Evolutionary conservation across 306 rosid species (phyloP).

Genomic region (Senna tora): DNA sequence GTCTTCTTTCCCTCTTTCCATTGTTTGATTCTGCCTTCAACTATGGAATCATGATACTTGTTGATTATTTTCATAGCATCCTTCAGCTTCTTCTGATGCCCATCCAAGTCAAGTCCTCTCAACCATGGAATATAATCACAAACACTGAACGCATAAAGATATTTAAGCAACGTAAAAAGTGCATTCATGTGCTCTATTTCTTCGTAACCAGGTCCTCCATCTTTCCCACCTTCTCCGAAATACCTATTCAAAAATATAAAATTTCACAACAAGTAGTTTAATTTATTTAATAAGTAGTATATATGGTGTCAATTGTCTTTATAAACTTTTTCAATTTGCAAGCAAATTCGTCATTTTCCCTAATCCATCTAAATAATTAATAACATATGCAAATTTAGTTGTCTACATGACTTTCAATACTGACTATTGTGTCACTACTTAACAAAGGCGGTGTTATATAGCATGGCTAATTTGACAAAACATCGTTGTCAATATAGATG

Average conservation of each 20-base stretch:
- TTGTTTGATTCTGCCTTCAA: slow-evolving; percentile 37
- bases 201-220: slow-evolving; percentile 50
- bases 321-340: too few species aligned
- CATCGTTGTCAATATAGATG: too few species aligned
- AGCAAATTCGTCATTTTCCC: too few species aligned
- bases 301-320: too few species aligned
- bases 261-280: too few species aligned
- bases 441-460: too few species aligned
- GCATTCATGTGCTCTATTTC: slow-evolving; percentile 44
- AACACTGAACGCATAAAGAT: slow-evolving; percentile 35
- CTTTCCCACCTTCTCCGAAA: slow-evolving; percentile 35
- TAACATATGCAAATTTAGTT: too few species aligned
- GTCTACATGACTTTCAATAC: too few species aligned
- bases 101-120: slow-evolving; percentile 44
- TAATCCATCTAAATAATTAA: too few species aligned
- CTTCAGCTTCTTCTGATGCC: slow-evolving; percentile 26
- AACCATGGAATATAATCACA: slow-evolving; percentile 47
- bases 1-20: slow-evolving; percentile 42
- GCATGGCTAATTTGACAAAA: too few species aligned
- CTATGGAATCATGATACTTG: slow-evolving; percentile 38
- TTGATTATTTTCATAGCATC: slow-evolving; percentile 21
- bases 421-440: too few species aligned
- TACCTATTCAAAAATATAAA: neutral
- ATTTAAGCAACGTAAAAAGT: slow-evolving; percentile 13
- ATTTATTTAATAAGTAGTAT: too few species aligned